Conservation (phyloP, 176 grass and related monocot species). For the Raddia distichophylla region DNA sequence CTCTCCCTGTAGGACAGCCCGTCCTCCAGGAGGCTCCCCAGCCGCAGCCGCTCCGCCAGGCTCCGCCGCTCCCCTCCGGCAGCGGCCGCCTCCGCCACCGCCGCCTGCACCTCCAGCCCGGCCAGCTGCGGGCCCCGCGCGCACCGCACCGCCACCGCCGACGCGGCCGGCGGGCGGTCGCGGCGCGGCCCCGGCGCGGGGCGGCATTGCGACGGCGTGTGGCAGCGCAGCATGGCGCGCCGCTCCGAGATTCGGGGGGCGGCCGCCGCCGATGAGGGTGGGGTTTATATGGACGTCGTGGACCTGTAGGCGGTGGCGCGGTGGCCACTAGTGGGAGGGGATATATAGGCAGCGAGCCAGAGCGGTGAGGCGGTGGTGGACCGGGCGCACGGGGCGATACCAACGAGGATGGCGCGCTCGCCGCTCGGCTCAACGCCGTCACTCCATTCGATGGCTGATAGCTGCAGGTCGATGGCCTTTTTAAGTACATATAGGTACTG, state of each 20-base stretch:
- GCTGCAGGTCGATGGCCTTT: too few relatives aligned
- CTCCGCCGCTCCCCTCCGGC: conserved; percentile 24
- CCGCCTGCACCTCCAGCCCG: conserved; percentile 31
- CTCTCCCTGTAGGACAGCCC: conserved; percentile 93
- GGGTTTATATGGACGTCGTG: conserved; percentile 22
- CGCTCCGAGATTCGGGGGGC: neutral
- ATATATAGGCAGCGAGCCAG: neutral
- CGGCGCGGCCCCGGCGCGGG: conserved; percentile 31
- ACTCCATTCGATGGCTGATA: too few relatives aligned
- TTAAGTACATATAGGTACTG: too few relatives aligned
- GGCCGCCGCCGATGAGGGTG: conserved; percentile 32
- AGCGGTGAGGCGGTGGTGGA: neutral
- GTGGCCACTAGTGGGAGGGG: neutral
- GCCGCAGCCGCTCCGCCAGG: conserved; percentile 70
- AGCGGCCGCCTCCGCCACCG: neutral
- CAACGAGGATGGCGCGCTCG: conserved; percentile 50
- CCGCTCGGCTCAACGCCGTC: neutral
- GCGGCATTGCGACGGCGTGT: conserved; percentile 57
- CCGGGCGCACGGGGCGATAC: conserved; percentile 45
- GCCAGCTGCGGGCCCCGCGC: conserved; percentile 25
- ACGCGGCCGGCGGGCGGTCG: neutral
- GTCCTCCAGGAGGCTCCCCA: conserved; percentile 83
- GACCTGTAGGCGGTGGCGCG: conserved; percentile 4
- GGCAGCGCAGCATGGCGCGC: conserved; percentile 54
- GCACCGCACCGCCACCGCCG: conserved; percentile 36